These are phyloP conservation scores for Fusarium sp. DNA, from an alignment of 2,329 filamentous ascomycete species.

Conservation along the genomic window DNA sequence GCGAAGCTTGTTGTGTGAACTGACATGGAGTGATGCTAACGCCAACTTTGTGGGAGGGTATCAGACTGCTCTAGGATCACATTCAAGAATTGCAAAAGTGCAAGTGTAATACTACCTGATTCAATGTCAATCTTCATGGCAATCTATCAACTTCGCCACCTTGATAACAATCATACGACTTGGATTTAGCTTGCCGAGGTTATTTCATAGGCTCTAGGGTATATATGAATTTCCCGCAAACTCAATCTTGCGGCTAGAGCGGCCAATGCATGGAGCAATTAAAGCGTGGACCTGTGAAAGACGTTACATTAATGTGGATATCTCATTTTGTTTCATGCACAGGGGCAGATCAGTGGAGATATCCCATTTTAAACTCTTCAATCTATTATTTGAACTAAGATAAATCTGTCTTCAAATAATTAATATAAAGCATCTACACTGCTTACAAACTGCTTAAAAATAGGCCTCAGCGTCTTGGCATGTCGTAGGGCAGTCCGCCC, in stretches of 20 bases:
- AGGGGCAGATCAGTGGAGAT: not conserved
- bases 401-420: not conserved
- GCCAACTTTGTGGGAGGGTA: accelerated
- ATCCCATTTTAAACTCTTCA: not conserved
- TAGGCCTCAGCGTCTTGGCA: not conserved
- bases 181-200: not conserved
- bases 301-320: not conserved
- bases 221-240: not conserved
- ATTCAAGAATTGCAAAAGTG: not conserved
- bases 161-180: not conserved
- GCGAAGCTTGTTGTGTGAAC: no score
- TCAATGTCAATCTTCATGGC: not conserved
- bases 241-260: not conserved
- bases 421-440: accelerated
- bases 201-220: not conserved
- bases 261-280: not conserved
- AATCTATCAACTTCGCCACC: not conserved
- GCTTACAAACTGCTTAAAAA: not conserved
- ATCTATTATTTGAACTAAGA: not conserved
- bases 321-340: not conserved
- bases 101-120: not conserved
- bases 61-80: not conserved
- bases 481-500: not conserved
- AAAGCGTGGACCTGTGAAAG: not conserved
- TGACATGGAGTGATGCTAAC: accelerated